A percentile compares a stretch with the other conserved stretches of the same genome.
These are phyloP conservation scores for Fusarium coffeatum DNA, from an alignment of 2,329 filamentous ascomycete genomes.

Conservation along the genomic window DNA sequence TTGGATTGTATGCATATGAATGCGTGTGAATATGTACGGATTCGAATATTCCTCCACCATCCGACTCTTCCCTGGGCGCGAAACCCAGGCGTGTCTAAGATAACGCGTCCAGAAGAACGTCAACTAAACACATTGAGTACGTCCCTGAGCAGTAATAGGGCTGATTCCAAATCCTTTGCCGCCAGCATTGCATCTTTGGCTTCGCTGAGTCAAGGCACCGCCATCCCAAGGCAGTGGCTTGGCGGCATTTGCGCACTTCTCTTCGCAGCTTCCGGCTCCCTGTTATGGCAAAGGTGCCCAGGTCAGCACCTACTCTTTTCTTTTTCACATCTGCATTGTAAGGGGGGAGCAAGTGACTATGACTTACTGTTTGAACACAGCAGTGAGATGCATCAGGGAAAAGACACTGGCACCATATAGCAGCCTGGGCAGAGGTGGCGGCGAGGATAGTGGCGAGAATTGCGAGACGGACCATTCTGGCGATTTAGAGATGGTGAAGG, in stretches of 20 bases:
- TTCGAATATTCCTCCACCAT: too few species aligned
- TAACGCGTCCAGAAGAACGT: rapidly evolving
- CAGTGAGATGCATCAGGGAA: not conserved
- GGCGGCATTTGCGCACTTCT: not conserved
- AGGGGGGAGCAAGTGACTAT: too few species aligned
- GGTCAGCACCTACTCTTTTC: not conserved
- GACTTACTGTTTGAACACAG: not conserved
- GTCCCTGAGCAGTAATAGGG: not conserved
- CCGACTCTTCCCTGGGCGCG: too few species aligned
- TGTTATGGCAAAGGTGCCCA: not conserved
- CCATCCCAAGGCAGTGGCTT: not conserved
- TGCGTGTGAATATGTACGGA: too few species aligned
- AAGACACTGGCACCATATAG: not conserved
- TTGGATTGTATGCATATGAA: rapidly evolving
- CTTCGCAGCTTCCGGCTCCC: not conserved
- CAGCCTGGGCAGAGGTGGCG: not conserved
- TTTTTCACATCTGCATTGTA: too few species aligned
- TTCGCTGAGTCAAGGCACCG: not conserved
- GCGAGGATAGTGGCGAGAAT: not conserved
- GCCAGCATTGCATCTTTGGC: not conserved
- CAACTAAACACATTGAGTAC: not conserved
- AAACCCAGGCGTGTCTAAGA: too few species aligned
- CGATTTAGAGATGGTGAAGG: not conserved
- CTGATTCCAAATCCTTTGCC: not conserved
- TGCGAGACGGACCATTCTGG: not conserved